A percentile compares a stretch with the other conserved stretches of the same genome.
These are phyloP conservation scores for Leptographium radiaticola DNA, from an alignment of 2,329 filamentous ascomycete genomes.

Conservation along the genomic window DNA sequence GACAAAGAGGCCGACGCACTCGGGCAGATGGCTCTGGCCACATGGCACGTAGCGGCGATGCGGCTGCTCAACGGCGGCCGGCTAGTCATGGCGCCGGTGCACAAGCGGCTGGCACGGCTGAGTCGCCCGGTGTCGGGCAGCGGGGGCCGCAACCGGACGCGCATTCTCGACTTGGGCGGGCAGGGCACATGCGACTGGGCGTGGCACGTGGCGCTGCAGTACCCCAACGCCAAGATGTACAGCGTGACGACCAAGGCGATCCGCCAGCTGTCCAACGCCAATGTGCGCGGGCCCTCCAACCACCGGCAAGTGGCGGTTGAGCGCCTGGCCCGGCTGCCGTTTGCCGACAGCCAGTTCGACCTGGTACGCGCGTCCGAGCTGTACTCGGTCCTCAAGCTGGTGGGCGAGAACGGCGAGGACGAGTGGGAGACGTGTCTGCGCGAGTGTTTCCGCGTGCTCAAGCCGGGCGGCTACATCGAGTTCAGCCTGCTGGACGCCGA, in stretches of 20 bases:
- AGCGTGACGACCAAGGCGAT: slow-evolving; percentile 66
- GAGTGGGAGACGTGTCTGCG: slow-evolving; percentile 78
- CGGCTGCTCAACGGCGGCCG: slow-evolving; percentile 52
- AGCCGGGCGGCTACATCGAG: slow-evolving; percentile 85
- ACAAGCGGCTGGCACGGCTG: slow-evolving; percentile 45
- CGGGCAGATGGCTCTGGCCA: slow-evolving; percentile 50
- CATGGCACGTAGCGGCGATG: slow-evolving; percentile 48
- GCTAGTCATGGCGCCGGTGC: slow-evolving; percentile 50
- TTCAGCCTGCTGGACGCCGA: slow-evolving; percentile 85
- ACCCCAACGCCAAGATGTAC: slow-evolving; percentile 74
- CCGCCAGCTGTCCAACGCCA: slow-evolving; percentile 57
- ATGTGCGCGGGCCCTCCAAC: slow-evolving; percentile 73
- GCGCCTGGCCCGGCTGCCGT: slow-evolving; percentile 68
- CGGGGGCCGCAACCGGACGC: slow-evolving; percentile 36
- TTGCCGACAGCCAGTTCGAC: slow-evolving; percentile 76
- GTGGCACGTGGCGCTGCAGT: slow-evolving; percentile 81
- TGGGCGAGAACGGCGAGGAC: slow-evolving; percentile 54
- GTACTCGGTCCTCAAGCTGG: slow-evolving; percentile 68
- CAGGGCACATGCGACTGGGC: slow-evolving; percentile 85
- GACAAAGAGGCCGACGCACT: slow-evolving; percentile 76
- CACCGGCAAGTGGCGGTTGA: slow-evolving; percentile 73
- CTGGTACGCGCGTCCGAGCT: slow-evolving; percentile 81
- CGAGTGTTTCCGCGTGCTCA: slow-evolving; percentile 83
- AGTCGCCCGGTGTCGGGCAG: slow-evolving; percentile 42
- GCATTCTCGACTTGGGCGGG: slow-evolving; percentile 78